Evolutionary conservation across 2,329 filamentous ascomycete species (phyloP).

Genomic region (Talaromyces sp.): DNA sequence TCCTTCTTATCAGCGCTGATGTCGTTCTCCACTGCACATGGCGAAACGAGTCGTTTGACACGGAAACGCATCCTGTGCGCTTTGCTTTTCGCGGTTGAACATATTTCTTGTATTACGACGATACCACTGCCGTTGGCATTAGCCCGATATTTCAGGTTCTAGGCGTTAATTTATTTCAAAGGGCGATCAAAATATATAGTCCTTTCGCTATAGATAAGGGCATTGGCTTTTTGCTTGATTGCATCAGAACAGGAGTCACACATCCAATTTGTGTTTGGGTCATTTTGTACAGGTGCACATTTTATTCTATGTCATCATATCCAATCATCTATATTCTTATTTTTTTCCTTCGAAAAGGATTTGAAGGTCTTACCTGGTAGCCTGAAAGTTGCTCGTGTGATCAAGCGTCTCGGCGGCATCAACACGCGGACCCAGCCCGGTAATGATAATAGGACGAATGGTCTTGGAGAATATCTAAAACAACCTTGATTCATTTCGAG

Average conservation of each 20-base stretch:
- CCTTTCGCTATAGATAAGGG: background rate
- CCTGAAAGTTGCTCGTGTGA: too few species aligned
- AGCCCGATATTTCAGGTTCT: background rate
- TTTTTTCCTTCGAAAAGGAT: background rate
- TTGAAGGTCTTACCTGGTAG: too few species aligned
- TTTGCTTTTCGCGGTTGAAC: conserved; percentile 5
- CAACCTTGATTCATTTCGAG: background rate
- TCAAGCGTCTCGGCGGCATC: background rate
- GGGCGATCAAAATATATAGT: background rate
- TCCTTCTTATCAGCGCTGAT: conserved; percentile 44
- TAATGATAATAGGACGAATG: background rate
- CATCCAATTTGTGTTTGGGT: background rate
- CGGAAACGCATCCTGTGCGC: background rate
- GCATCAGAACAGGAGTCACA: conserved; percentile 11
- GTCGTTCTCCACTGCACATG: background rate
- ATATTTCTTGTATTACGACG: conserved; percentile 8
- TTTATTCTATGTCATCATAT: background rate
- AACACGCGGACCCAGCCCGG: background rate
- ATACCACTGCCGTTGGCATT: conserved; percentile 14
- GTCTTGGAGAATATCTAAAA: background rate
- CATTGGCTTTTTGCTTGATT: background rate
- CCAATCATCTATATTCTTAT: background rate
- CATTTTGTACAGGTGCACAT: background rate
- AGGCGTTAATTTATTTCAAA: background rate
- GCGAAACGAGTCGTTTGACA: background rate